Evolutionary conservation across 768 basidiomycete genomes (phyloP), one percentile per base, ranked within the genome.

Genomic region (Psilocybe cyanescens): DNA sequence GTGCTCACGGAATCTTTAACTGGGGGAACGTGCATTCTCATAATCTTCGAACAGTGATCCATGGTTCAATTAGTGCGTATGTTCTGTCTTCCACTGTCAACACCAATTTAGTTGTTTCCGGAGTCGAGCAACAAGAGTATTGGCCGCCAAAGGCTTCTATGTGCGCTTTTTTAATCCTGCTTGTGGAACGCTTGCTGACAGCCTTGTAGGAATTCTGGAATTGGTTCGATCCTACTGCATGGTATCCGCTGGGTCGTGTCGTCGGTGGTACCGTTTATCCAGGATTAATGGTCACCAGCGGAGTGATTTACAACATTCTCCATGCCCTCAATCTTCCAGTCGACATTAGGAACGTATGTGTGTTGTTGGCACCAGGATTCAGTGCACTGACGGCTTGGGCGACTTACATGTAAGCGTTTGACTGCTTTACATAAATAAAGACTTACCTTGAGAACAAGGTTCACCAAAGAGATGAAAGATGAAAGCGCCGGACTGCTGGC

Each of bases 221-320:
- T 72, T 99, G 97, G 97, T 99, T 99, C 73, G 97, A 99, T 76
- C 96, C 96, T 19, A 97, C 97, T 3, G 97, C 97, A 67, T 99
- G 97, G 97, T 99, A 99, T 70, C 97, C 97, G 9, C 87, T 99
- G 0, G 97, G 97, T 48, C 94, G 97, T 69, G 95, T 97, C 53
- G 97, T 99, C 47, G 97, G 97, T 55, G 97, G 97, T 54, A 99
- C 97, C 12, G 92, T 99, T 69, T 99, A 98, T 72, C 97, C 97
- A 16, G 97, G 97, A 63, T 80, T 99, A 41, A 99, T 99, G 97
- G 94, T 93, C 29, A 99, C 97, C 24, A 94, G 94, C 66, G 97
- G 97, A 55, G 88, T 98, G 68, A 99, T 99, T 71, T 98, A 95
- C 84, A 95, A 92, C 72, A 58, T 92, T 33, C 88, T 99, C 19